Evolutionary conservation across 768 basidiomycete genomes (phyloP), one percentile per base, ranked within the genome.

Genomic region (Mycena capillaripes): DNA sequence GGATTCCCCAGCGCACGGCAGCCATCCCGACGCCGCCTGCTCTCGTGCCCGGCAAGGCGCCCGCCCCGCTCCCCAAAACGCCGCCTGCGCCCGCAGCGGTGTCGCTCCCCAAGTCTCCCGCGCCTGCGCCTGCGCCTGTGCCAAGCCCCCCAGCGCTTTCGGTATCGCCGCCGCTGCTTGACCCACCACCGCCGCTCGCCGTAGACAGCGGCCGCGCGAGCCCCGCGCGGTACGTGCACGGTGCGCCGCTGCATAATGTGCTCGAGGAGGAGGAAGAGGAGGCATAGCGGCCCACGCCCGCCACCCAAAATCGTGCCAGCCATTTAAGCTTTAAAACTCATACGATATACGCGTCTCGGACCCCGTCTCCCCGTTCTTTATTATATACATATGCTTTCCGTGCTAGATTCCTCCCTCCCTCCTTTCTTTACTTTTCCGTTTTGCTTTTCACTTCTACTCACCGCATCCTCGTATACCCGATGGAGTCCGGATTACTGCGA

Each of bases 171-270:
- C 79, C 78, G 38, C 75, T 75, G 40, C 50, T 62, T 6, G 86
- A 83, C 36, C 65, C 80, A 4, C 84, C 84, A 7, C 78, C 76
- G 30, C 80, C 84, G 9, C 70, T 82, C 12, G 75, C 84, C 19
- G 83, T 84, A n/a, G 89, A 90, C 23, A 80, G 84, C 10, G 90
- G 90, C 5, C 85, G 89, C n/a, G 84, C 81, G 23, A 93, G 91
- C 75, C 93, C 93, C 14, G 89, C 80, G 38, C 89, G 94, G 50
- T 96, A 96, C 78, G 80, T 94, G 17, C 95, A 96, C 76, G 95
- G 95, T 29, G 93, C 93, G 10, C 95, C 95, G 32, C 85, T 96
- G 77, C 93, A 95, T 74, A 96, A 96, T 71, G 95, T 96, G 48
- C 27, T 95, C 57, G 95, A 95, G 79, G 94, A 95, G 76, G 92